Evolutionary conservation across 805 yeast genomes (phyloP).

Genomic region (Priceomyces haplophilus): DNA sequence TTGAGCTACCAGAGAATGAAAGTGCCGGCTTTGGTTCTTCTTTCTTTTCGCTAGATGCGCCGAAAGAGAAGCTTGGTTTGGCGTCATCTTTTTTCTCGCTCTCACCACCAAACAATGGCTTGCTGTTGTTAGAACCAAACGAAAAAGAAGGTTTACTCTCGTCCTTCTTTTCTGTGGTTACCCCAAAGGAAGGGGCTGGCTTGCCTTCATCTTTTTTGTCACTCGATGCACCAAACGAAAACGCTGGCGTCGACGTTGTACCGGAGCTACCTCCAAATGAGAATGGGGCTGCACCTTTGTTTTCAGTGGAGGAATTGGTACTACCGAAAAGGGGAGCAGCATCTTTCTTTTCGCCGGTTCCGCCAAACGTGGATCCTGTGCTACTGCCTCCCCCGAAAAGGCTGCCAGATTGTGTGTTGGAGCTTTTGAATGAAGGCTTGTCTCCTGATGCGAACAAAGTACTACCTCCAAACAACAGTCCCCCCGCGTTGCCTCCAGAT

Average conservation of each 20-base stretch:
- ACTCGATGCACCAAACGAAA: conserved; percentile 13
- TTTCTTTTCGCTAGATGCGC: conserved; percentile 3
- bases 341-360: conserved; percentile 5
- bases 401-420: conserved; percentile 4
- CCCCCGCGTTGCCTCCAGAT: conserved; percentile 5
- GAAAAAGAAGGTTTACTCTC: conserved; percentile 1
- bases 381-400: conserved; percentile 6
- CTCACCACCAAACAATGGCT: conserved; percentile 14
- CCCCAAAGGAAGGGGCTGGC: conserved; percentile 12
- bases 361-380: conserved; percentile 5
- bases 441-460: conserved; percentile 4
- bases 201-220: conserved; percentile 11
- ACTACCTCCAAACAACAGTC: conserved; percentile 5
- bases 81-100: conserved; percentile 6
- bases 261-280: conserved; percentile 11
- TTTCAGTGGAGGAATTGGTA: conserved; percentile 9
- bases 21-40: conserved; percentile 3
- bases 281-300: conserved; percentile 5
- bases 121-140: neutral
- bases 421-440: conserved; percentile 8
- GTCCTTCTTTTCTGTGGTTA: conserved; percentile 3
- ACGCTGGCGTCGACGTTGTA: conserved; percentile 10
- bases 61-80: conserved; percentile 19
- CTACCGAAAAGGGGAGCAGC: conserved; percentile 6
- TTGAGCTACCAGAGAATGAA: neutral